Evolutionary conservation across 2,329 filamentous ascomycete species (phyloP), one percentile per base, ranked within the genome.

Genomic region (Calonectria henricotiae): DNA sequence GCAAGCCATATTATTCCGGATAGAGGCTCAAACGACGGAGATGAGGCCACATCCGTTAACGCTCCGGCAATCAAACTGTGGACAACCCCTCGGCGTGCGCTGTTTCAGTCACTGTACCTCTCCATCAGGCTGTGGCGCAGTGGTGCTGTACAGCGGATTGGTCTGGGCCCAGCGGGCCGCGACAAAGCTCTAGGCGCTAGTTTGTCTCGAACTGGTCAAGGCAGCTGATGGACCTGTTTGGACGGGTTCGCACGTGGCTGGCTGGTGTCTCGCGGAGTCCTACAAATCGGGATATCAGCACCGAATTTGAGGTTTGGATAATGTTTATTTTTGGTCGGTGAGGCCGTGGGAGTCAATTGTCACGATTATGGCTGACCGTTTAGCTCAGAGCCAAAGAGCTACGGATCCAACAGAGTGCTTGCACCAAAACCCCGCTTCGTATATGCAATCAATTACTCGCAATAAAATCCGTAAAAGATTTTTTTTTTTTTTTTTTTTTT

Each of bases 231-330:
- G 20, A 12, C 32, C 2, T 17, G 15, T n/a, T 32, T 37, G 20
- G 37, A 25, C 20, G 13, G 35, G 32, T 32, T 58, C 30, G 51
- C 51, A 58, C 51, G 51, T 58, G 51, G 35, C 51, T 58, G 51
- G 51, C 51, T 58, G 51, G n/a, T 58, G 51, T 58, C 51, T 58
- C 51, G 35, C 51, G 20, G n/a, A 58, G 51, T 25, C 51, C 51
- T 37, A 20, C 35, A 25, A 27, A 25, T 27, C 20, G 32, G 51
- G 35, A 39, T 58, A 58, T 5, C 32, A 32, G 15, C 32, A 25
- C 32, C 23, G n/a, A 37, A 23, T 1, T 39, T 27, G 8, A 39
- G 32, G 20, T 6, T 58, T 58, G 32, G 7, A 3, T n/a, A 39
- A 27, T 37, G 23, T 12, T 58, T 23, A 8, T 8, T 12, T 25